These are phyloP conservation scores for Xerophyta viscosa DNA, from an alignment of 106 monocot species.

Conservation along the genomic window DNA sequence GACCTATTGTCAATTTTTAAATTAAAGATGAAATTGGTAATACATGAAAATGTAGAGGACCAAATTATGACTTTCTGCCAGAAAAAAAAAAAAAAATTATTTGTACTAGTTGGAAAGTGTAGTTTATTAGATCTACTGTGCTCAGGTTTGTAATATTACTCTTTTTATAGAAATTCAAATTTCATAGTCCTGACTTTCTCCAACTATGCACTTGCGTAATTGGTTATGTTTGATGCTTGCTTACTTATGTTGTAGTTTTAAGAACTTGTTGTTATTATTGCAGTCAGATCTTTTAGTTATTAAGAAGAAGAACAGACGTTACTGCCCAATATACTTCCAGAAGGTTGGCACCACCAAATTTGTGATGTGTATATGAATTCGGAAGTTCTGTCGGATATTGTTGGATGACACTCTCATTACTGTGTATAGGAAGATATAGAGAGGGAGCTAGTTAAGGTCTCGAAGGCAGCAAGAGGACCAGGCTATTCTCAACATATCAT, in stretches of 20 bases:
- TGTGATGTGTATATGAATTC: neutral
- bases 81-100: too few relatives aligned
- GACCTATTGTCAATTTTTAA: too few relatives aligned
- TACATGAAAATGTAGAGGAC: too few relatives aligned
- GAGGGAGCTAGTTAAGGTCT: constrained; percentile 63
- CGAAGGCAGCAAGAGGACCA: constrained; percentile 44
- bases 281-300: constrained; percentile 94
- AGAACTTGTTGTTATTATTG: constrained; percentile 7
- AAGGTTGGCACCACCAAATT: constrained; percentile 31
- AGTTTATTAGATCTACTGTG: too few relatives aligned
- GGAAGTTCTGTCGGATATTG: neutral
- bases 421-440: constrained; percentile 86
- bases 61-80: too few relatives aligned
- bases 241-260: neutral
- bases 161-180: too few relatives aligned
- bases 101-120: too few relatives aligned
- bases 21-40: too few relatives aligned
- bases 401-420: neutral
- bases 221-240: neutral
- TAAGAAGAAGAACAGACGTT: constrained; percentile 85
- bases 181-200: too few relatives aligned
- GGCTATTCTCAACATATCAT: constrained; percentile 61
- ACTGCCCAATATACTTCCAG: constrained; percentile 95
- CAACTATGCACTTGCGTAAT: neutral
- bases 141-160: too few relatives aligned